These are phyloP conservation scores for Cytospora piceicola DNA, from an alignment of 2,329 filamentous ascomycete species.

Conservation along the genomic window DNA sequence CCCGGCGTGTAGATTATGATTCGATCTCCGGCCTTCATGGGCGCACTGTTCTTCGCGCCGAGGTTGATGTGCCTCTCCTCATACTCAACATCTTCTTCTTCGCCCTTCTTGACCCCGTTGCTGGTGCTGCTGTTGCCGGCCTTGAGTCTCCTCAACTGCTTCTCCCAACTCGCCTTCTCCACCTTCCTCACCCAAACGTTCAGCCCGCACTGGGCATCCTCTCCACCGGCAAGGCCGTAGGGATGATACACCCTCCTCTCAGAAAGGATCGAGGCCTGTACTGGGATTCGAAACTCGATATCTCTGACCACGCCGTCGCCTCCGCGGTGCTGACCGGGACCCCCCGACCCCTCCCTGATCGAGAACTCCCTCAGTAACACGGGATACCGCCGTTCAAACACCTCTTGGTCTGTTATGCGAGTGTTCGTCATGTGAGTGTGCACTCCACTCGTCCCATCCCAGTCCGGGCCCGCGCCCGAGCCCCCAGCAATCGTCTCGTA, in stretches of 20 bases:
- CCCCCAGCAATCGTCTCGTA: constrained; percentile 86
- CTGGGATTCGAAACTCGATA: constrained; percentile 78
- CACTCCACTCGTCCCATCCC: constrained; percentile 76
- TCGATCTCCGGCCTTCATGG: constrained; percentile 75
- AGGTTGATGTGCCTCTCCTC: constrained; percentile 70
- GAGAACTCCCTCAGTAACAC: constrained; percentile 73
- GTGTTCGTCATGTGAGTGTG: constrained; percentile 89
- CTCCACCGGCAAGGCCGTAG: constrained; percentile 83
- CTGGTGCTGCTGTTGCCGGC: constrained; percentile 33
- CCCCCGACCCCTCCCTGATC: constrained; percentile 65
- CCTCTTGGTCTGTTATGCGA: constrained; percentile 78
- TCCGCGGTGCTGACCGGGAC: constrained; percentile 67
- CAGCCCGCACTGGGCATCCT: constrained; percentile 75
- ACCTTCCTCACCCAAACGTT: constrained; percentile 88
- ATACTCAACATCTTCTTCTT: constrained; percentile 47
- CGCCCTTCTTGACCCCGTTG: constrained; percentile 31
- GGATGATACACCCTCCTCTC: constrained; percentile 77
- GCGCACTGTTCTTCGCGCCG: constrained; percentile 78
- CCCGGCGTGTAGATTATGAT: constrained; percentile 80
- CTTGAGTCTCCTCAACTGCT: constrained; percentile 46
- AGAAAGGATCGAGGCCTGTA: constrained; percentile 78
- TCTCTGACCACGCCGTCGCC: constrained; percentile 78
- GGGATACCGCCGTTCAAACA: constrained; percentile 78
- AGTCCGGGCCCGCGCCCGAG: constrained; percentile 71
- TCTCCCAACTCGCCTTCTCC: constrained; percentile 57